A percentile compares a stretch with the other conserved stretches of the same genome.
Evolutionary conservation across 2,329 filamentous ascomycete genomes (phyloP).

Genomic region (Aspergillus bombycis): DNA sequence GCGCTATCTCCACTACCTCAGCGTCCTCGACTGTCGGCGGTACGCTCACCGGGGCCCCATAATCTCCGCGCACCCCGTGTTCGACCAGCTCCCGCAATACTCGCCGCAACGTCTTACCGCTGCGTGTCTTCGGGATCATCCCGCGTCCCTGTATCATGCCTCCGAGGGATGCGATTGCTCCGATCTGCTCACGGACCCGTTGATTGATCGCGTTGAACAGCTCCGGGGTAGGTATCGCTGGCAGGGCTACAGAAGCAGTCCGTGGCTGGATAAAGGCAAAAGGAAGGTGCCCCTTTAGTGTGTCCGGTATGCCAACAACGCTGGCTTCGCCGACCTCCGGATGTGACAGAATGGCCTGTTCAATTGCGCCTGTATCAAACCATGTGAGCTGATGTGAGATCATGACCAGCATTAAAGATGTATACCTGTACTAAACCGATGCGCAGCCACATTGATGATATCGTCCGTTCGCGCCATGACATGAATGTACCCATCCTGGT

Average conservation of each 20-base stretch:
- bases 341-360: constrained; percentile 86
- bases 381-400: not conserved
- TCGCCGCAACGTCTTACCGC: constrained; percentile 85
- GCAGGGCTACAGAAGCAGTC: constrained; percentile 53
- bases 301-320: constrained; percentile 82
- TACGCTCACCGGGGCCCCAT: constrained; percentile 70
- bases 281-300: constrained; percentile 85
- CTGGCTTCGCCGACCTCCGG: constrained; percentile 79
- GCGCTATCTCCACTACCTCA: constrained; percentile 73
- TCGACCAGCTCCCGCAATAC: constrained; percentile 83
- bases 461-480: constrained; percentile 74
- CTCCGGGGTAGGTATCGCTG: constrained; percentile 42
- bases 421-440: constrained; percentile 83
- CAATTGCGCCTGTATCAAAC: constrained; percentile 69
- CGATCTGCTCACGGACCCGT: constrained; percentile 77
- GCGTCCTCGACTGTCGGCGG: constrained; percentile 86
- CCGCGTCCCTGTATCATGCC: constrained; percentile 82
- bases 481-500: constrained; percentile 68
- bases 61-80: constrained; percentile 74
- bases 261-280: constrained; percentile 80
- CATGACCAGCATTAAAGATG: constrained; percentile 15
- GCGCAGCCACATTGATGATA: constrained; percentile 93
- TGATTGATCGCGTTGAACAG: constrained; percentile 50
- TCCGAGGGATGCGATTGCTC: constrained; percentile 81
- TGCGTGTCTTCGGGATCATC: constrained; percentile 89